Percentiles rank a stretch among this genome's conserved stretches.
phyloP scores from a whole-genome alignment of 257 asterid genomes.

The Przewalskia tangutica region DNA sequence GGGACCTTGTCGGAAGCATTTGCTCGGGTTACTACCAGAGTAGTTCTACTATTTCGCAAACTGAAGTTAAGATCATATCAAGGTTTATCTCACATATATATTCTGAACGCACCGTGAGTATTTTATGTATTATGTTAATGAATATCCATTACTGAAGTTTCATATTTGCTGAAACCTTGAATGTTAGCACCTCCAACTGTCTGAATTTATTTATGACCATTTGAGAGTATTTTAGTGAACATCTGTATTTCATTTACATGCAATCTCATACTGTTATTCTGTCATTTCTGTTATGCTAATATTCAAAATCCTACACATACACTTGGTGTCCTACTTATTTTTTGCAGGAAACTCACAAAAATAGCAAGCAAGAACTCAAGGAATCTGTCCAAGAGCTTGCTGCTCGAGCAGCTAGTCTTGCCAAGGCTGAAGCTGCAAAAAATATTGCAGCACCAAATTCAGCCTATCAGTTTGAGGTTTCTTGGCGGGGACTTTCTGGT shows the following conservation, averaged over 20 bases:
- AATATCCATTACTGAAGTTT: background rate
- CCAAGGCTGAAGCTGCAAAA: conserved; percentile 80
- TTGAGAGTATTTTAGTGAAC: background rate
- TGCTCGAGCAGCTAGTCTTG: conserved; percentile 70
- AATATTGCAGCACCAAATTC: conserved; percentile 73
- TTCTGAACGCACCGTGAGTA: background rate
- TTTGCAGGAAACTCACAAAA: conserved; percentile 34
- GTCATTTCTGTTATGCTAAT: background rate
- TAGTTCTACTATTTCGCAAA: background rate
- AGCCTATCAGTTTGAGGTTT: conserved; percentile 85
- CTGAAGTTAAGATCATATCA: background rate
- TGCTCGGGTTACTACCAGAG: background rate
- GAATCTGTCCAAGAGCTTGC: conserved; percentile 85
- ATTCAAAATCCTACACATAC: background rate
- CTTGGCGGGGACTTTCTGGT: conserved; percentile 87
- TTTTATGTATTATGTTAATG: background rate
- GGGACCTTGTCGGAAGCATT: background rate
- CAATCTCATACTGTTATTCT: background rate
- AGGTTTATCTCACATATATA: background rate
- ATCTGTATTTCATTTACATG: background rate
- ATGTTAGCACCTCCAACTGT: background rate
- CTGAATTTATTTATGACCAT: background rate
- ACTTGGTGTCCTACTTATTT: background rate
- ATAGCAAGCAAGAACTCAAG: conserved; percentile 42
- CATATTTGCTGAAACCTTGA: background rate